Evolutionary conservation across 352 stramenopile species (phyloP).

Genomic region (Blastocystis sp.): DNA sequence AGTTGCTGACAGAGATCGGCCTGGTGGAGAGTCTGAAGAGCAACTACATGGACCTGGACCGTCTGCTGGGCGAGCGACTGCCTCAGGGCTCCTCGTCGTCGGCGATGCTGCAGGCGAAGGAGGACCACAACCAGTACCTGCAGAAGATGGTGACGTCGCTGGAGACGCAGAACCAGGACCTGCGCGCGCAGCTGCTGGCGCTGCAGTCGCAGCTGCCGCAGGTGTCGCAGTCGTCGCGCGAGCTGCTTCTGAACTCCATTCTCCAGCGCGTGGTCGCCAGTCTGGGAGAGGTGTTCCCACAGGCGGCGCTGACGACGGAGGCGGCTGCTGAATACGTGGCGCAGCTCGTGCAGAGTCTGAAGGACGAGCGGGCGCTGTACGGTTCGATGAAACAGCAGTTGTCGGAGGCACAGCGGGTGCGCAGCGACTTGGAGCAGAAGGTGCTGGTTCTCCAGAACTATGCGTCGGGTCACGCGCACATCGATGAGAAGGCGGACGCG

Average conservation of each 20-base stretch:
- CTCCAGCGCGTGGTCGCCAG: neutral
- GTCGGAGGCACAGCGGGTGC: neutral
- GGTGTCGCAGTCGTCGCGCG: neutral
- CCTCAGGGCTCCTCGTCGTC: neutral
- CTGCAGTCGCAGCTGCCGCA: neutral
- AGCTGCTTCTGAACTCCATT: neutral
- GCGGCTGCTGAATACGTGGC: neutral
- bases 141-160: neutral
- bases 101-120: neutral
- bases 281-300: neutral
- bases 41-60: constrained; percentile 1
- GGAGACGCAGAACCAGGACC: constrained; percentile 4
- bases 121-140: constrained; percentile 44
- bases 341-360: neutral
- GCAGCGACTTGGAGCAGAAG: neutral
- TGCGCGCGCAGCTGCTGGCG: neutral
- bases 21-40: constrained; percentile 42
- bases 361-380: constrained; percentile 18
- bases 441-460: neutral
- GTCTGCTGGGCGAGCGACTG: neutral
- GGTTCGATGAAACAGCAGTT: neutral
- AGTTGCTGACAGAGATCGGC: constrained; percentile 36
- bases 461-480: constrained; percentile 22
- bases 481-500: constrained; percentile 11
- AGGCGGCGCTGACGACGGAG: neutral